Conservation (phyloP, 768 basidiomycete genomes). For the Rhodosporidiobolus sp. region DNA sequence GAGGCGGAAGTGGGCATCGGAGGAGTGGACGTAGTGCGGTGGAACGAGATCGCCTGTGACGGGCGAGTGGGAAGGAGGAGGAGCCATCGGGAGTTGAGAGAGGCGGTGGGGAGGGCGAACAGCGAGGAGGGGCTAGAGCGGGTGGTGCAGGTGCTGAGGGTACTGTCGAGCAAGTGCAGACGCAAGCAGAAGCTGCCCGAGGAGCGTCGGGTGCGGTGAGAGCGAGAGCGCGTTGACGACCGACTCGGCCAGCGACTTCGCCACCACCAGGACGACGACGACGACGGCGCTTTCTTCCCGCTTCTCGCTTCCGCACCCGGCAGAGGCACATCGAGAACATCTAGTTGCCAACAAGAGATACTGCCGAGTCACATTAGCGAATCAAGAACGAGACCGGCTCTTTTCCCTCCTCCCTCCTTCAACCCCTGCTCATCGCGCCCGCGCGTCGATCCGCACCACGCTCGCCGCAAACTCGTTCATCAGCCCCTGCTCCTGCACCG, state of each 20-base stretch:
- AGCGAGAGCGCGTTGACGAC: too few relatives aligned
- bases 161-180: not conserved
- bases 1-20: conserved; percentile 42
- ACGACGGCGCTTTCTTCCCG: too few relatives aligned
- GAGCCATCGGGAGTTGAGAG: conserved; percentile 1
- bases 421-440: conserved; percentile 13
- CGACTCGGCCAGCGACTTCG: too few relatives aligned
- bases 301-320: too few relatives aligned
- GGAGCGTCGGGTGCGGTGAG: too few relatives aligned
- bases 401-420: too few relatives aligned
- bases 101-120: not conserved
- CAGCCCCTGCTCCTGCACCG: conserved; percentile 19
- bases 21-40: conserved; percentile 38
- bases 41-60: conserved; percentile 27
- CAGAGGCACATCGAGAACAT: too few relatives aligned
- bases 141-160: not conserved
- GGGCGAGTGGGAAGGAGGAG: conserved; percentile 19
- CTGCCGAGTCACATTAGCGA: not conserved
- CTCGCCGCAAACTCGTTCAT: conserved; percentile 29
- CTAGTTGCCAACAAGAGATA: too few relatives aligned
- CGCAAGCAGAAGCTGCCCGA: too few relatives aligned
- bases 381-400: not conserved
- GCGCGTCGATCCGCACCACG: conserved; percentile 26
- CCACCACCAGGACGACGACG: too few relatives aligned
- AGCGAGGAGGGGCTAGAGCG: not conserved